phyloP scores from a whole-genome alignment of 1,139 yeast species.

The Meyerozyma smithsonii region DNA sequence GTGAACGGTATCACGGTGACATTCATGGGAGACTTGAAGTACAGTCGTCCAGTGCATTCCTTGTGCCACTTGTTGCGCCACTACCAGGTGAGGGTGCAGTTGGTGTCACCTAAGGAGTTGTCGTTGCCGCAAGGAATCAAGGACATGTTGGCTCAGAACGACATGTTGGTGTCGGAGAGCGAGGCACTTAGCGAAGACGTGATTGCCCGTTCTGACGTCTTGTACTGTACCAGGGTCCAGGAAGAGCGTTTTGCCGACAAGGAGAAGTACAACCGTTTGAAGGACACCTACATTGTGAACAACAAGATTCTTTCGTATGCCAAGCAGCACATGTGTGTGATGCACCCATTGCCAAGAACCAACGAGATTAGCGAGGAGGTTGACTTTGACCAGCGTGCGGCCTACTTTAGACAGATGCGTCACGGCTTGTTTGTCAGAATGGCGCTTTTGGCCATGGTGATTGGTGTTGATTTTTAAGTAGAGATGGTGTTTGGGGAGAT shows the following conservation, averaged over 20 bases:
- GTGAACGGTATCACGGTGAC: slow-evolving; percentile 97
- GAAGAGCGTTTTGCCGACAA: slow-evolving; percentile 85
- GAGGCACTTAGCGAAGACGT: slow-evolving; percentile 77
- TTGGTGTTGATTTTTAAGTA: slow-evolving; percentile 66
- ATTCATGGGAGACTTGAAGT: slow-evolving; percentile 97
- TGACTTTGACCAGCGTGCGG: slow-evolving; percentile 98
- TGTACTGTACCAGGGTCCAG: slow-evolving; percentile 97
- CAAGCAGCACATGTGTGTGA: slow-evolving; percentile 96
- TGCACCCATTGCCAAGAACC: slow-evolving; percentile 99
- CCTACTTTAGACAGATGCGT: slow-evolving; percentile 98
- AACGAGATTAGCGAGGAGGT: slow-evolving; percentile 96
- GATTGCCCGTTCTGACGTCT: slow-evolving; percentile 84
- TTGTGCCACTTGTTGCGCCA: slow-evolving; percentile 85
- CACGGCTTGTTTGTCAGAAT: slow-evolving; percentile 97
- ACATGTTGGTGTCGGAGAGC: slow-evolving; percentile 70
- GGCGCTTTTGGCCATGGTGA: slow-evolving; percentile 97
- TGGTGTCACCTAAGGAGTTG: slow-evolving; percentile 88
- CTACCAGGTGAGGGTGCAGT: slow-evolving; percentile 89
- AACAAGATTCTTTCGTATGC: slow-evolving; percentile 88
- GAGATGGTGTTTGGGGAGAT: slow-evolving; percentile 12
- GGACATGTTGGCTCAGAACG: slow-evolving; percentile 57
- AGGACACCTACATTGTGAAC: slow-evolving; percentile 89
- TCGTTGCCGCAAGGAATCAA: slow-evolving; percentile 72
- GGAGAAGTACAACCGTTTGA: slow-evolving; percentile 79
- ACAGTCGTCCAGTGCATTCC: slow-evolving; percentile 98